Conservation (phyloP, 345 rosid genomes). For the Melastoma malabathricum region DNA sequence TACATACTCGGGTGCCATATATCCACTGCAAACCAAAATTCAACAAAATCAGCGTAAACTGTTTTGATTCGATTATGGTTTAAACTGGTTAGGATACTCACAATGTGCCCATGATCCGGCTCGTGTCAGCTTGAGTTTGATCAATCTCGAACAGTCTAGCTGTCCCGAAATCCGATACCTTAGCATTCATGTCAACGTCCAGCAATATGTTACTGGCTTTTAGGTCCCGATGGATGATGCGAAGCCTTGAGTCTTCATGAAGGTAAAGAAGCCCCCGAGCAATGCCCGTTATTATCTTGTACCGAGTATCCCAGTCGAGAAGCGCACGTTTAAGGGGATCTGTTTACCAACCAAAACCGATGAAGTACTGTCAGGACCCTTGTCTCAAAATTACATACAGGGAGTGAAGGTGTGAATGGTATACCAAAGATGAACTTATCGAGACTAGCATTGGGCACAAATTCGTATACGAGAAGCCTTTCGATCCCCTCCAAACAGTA, state of each 20-base stretch:
- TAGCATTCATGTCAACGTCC: slow-evolving; percentile 38
- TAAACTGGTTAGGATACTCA: slow-evolving; percentile 5
- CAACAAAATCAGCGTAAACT: too few relatives aligned
- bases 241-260: slow-evolving; percentile 43
- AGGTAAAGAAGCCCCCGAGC: slow-evolving; percentile 38
- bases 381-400: too few relatives aligned
- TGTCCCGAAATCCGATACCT: slow-evolving; percentile 46
- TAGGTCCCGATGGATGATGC: slow-evolving; percentile 31
- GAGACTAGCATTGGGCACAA: slow-evolving; percentile 30
- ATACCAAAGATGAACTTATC: slow-evolving; percentile 30
- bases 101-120: slow-evolving; percentile 39
- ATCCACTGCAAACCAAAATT: too few relatives aligned
- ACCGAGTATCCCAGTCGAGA: slow-evolving; percentile 22
- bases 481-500: slow-evolving; percentile 26
- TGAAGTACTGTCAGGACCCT: too few relatives aligned
- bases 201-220: slow-evolving; percentile 38
- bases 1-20: too few relatives aligned
- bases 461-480: slow-evolving; percentile 38
- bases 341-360: not conserved
- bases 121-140: slow-evolving; percentile 32
- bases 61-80: too few relatives aligned
- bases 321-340: slow-evolving; percentile 5
- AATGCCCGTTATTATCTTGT: slow-evolving; percentile 24
- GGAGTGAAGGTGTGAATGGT: not conserved
- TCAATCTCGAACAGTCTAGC: slow-evolving; percentile 38